phyloP scores from a whole-genome alignment of 371 early-diverging fungal genomes.

The Mucor mucedo region DNA sequence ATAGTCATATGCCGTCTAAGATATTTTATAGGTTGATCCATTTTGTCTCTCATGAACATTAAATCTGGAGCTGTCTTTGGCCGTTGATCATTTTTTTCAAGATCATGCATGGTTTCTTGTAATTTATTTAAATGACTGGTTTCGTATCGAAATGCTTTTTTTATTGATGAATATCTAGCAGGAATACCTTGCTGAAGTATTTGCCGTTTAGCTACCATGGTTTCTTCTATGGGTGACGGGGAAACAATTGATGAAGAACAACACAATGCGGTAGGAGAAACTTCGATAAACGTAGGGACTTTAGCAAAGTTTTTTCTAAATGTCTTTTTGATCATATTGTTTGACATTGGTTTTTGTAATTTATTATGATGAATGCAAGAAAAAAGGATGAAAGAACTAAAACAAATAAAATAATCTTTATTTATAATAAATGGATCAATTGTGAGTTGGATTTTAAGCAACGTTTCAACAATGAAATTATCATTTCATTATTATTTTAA shows the following conservation, averaged over 20 bases:
- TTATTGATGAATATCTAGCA: not conserved
- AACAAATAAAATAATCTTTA: too few relatives aligned
- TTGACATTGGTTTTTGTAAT: too few relatives aligned
- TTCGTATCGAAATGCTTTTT: not conserved
- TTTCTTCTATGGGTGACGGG: not conserved
- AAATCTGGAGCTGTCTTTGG: not conserved
- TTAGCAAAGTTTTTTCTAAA: not conserved
- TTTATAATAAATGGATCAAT: too few relatives aligned
- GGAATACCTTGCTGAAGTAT: not conserved
- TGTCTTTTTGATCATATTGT: too few relatives aligned
- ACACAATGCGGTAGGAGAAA: not conserved
- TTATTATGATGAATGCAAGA: too few relatives aligned
- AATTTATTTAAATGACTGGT: not conserved
- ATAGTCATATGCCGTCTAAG: not conserved
- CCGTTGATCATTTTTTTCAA: not conserved
- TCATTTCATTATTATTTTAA: slow-evolving; percentile 10
- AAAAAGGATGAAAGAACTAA: too few relatives aligned
- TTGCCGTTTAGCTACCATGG: slow-evolving; percentile 2
- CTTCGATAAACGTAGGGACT: not conserved
- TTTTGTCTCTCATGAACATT: not conserved
- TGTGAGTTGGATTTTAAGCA: not conserved
- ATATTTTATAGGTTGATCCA: not conserved
- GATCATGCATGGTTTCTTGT: not conserved
- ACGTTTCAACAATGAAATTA: not conserved
- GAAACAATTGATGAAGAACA: not conserved